Percentiles rank a stretch among this genome's conserved stretches.
phyloP scores from a whole-genome alignment of 2,329 filamentous ascomycete genomes.

The Beauveria sp. region DNA sequence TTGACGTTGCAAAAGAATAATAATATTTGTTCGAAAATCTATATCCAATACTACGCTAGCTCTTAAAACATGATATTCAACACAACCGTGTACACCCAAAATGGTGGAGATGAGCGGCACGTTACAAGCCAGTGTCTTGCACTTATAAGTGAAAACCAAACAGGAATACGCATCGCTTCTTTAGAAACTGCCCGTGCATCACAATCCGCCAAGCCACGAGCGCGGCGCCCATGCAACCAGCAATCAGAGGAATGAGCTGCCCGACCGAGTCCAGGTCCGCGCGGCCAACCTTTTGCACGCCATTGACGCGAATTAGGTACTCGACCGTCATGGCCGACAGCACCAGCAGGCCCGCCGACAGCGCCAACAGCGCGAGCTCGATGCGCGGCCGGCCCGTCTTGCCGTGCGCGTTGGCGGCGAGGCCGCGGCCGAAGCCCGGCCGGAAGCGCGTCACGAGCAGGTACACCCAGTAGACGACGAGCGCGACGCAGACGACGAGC shows the following conservation, averaged over 20 bases:
- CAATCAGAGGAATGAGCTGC: constrained; percentile 20
- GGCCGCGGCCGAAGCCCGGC: constrained; percentile 11
- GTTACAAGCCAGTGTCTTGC: background rate
- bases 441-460: constrained; percentile 10
- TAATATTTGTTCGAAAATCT: background rate
- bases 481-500: constrained; percentile 13
- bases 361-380: constrained; percentile 16
- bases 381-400: constrained; percentile 13
- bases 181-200: constrained; percentile 13
- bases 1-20: background rate
- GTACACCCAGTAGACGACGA: constrained; percentile 8
- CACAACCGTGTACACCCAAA: background rate
- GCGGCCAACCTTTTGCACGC: constrained; percentile 13
- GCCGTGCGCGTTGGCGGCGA: background rate
- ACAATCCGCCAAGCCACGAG: constrained; percentile 17
- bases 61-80: background rate
- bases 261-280: constrained; percentile 14
- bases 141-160: constrained; percentile 16
- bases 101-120: background rate
- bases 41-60: background rate
- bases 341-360: constrained; percentile 16
- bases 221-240: constrained; percentile 14
- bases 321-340: constrained; percentile 16
- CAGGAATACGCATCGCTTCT: constrained; percentile 16
- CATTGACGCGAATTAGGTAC: constrained; percentile 16